Evolutionary conservation across 345 rosid genomes (phyloP).

Genomic region (Citrus reticulata): DNA sequence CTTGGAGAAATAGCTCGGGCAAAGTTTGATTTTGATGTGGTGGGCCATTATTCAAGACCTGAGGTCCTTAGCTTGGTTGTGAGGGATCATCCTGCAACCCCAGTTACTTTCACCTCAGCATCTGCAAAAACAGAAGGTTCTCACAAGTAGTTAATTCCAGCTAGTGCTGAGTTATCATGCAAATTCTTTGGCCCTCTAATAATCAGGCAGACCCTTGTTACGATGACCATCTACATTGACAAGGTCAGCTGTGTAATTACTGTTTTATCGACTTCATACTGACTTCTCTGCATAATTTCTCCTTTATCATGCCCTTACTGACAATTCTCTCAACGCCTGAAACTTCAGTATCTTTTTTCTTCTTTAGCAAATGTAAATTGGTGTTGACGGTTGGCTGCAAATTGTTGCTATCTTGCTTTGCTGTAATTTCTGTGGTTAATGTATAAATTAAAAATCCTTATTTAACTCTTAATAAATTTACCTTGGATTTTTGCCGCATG

Average conservation of each 20-base stretch:
- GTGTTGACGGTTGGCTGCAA: background rate
- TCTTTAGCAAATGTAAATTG: background rate
- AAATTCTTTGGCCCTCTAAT: background rate
- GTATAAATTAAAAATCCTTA: background rate
- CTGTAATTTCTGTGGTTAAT: background rate
- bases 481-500: background rate
- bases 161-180: conserved; percentile 6
- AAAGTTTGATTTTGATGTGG: conserved; percentile 92
- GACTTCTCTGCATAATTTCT: background rate
- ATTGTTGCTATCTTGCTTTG: background rate
- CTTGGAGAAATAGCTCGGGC: conserved; percentile 89
- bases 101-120: conserved; percentile 60
- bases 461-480: background rate
- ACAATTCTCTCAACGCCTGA: background rate
- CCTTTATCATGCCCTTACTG: background rate
- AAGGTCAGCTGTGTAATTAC: background rate
- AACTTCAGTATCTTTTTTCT: background rate
- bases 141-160: conserved; percentile 14
- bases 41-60: conserved; percentile 90
- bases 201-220: background rate
- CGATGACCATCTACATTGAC: background rate
- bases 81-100: conserved; percentile 66
- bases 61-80: conserved; percentile 87
- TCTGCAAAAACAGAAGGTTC: conserved; percentile 36
- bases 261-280: background rate